phyloP scores from a whole-genome alignment of 164 flowering plant genomes.

The Buxus sempervirens region DNA sequence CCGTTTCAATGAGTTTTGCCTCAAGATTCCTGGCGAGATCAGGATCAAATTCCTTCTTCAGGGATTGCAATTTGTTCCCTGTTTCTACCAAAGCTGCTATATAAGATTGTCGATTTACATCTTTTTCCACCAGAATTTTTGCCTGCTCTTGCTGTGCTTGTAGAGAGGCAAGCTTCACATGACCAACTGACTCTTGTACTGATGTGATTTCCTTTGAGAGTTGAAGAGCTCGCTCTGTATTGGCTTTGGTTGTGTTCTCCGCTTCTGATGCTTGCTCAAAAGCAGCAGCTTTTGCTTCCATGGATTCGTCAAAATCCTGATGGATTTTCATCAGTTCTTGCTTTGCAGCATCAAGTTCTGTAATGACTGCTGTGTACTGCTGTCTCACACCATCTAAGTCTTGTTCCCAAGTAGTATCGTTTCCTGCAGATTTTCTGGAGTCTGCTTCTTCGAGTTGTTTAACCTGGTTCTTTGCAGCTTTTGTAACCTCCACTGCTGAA shows the following conservation, averaged over 20 bases:
- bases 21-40: constrained; percentile 43
- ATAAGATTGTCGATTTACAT: constrained; percentile 43
- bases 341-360: constrained; percentile 78
- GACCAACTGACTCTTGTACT: constrained; percentile 51
- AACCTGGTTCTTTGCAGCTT: constrained; percentile 47
- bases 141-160: constrained; percentile 65
- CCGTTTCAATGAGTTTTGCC: constrained; percentile 45
- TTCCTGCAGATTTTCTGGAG: constrained; percentile 17
- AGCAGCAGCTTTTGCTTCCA: constrained; percentile 56
- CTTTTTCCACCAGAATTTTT: constrained; percentile 55
- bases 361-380: constrained; percentile 39
- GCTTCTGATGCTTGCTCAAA: constrained; percentile 59
- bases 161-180: constrained; percentile 55
- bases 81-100: constrained; percentile 57
- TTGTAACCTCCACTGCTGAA: constrained; percentile 50
- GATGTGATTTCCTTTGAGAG: constrained; percentile 64
- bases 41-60: constrained; percentile 60
- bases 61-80: constrained; percentile 40
- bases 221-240: constrained; percentile 50
- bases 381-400: constrained; percentile 56
- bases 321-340: constrained; percentile 61
- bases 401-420: constrained; percentile 36
- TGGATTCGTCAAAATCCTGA: constrained; percentile 55
- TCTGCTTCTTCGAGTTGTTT: constrained; percentile 54
- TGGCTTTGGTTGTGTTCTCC: constrained; percentile 42